Evolutionary conservation across 441 rosid genomes (phyloP).

Genomic region (Pelargonium fulgidum): DNA sequence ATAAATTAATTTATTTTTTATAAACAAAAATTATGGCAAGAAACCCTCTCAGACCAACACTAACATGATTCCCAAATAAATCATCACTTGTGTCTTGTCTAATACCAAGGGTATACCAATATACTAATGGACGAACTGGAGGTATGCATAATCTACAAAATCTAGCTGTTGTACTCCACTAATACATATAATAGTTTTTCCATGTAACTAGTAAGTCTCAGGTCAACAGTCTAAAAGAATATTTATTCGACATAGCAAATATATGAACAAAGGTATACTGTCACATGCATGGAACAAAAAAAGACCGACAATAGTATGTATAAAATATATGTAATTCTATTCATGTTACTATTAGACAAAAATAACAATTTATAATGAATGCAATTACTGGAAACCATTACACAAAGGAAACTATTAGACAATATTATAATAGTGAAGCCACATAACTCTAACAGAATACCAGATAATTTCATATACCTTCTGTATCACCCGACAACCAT

Average conservation of each 20-base stretch:
- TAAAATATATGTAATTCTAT: neutral
- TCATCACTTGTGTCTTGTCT: neutral
- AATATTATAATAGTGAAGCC: neutral
- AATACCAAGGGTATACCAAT: neutral
- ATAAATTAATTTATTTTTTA: too few species aligned
- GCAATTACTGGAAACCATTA: neutral
- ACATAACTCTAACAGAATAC: slow-evolving; percentile 8
- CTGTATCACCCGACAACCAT: slow-evolving; percentile 81
- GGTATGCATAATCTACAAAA: neutral
- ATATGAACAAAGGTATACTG: neutral
- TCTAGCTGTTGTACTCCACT: neutral
- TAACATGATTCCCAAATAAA: neutral
- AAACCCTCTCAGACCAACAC: neutral
- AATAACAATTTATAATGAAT: neutral
- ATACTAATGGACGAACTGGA: neutral
- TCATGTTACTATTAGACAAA: neutral
- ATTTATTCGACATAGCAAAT: neutral
- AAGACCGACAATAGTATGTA: neutral
- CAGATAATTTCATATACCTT: slow-evolving; percentile 38
- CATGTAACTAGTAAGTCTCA: neutral
- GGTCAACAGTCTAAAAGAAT: neutral
- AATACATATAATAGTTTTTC: neutral
- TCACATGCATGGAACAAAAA: neutral
- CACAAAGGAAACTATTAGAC: neutral
- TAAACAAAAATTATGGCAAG: neutral